Evolutionary conservation across 1,284 basidiomycete genomes (phyloP), one percentile per base, ranked within the genome.

Genomic region (Agroathelia rolfsii): DNA sequence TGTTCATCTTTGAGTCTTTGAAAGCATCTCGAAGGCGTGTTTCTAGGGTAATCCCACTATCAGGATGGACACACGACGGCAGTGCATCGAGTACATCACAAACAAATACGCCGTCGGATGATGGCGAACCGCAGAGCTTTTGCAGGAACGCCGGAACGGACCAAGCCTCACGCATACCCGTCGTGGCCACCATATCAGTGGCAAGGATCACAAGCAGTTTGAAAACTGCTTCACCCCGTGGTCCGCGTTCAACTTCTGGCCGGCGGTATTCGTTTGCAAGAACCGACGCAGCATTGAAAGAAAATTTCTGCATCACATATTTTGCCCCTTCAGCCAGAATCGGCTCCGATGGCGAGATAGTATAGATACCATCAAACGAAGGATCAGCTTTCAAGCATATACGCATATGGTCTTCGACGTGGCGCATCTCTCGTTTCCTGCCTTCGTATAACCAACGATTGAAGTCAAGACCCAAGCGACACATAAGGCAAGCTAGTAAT

Each of bases 361-460:
- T 56, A 16, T 40, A 29, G 39, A 54, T 43, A 27, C 21, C 40
- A 28, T 48, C 41, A 21, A 49, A 41, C 7, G 34, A 37, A 2
- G 33, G 11, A 24, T 42, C 29, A 24, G 48, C 38, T 7, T 40
- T 41, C 18, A 56, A 42, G 32, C 51, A 46, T 12, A 58, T 35
- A 3, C 53, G 48, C 43, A 55, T 41, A 30, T 59, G 54, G 2
- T 30, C 27, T 24, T 51, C 46, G 6, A 56, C 55, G 30, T 52
- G 54, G 16, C 25, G 23, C 30, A 24, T 34, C 38, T 56, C 48
- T 8, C 30, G 24, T 5, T 24, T 14, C 4, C 34, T 36, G n/a
- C 32, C 15, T 8, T 6, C 21, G 15, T 36, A 35, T 2, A 25
- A 40, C 1, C 35, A 38, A 5, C 49, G 39, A 16, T 38, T 37